Conservation (phyloP, 2,329 filamentous ascomycete genomes). For the Sarocladium oryzae region DNA sequence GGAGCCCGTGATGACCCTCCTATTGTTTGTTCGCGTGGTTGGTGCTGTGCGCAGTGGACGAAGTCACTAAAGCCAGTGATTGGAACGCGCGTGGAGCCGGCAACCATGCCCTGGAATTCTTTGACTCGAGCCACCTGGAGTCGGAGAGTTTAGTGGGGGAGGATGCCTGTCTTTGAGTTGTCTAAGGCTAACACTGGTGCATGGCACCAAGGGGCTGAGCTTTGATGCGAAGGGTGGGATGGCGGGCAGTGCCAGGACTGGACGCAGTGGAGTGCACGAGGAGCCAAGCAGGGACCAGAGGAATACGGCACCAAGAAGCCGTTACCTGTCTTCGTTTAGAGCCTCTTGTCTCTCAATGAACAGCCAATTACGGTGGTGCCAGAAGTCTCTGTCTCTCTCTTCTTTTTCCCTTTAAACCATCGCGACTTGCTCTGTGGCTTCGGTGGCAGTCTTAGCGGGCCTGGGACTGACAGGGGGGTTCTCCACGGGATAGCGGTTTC, state of each 20-base stretch:
- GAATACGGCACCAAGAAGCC: neutral
- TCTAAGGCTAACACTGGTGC: neutral
- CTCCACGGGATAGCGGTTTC: conserved; percentile 3
- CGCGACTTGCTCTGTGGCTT: too few relatives aligned
- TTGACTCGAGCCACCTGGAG: neutral
- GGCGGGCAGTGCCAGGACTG: neutral
- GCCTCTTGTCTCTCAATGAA: too few relatives aligned
- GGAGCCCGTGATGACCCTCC: too few relatives aligned
- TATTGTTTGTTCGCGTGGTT: neutral
- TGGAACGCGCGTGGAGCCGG: conserved; percentile 4
- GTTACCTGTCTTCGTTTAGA: too few relatives aligned
- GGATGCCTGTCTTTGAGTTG: too few relatives aligned
- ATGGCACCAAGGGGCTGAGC: neutral
- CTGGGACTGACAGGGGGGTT: neutral
- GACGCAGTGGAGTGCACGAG: neutral
- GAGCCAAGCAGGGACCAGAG: neutral
- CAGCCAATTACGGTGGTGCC: too few relatives aligned
- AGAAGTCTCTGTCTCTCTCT: neutral
- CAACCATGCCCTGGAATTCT: conserved; percentile 3
- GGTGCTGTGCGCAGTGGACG: neutral
- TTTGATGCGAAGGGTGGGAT: neutral
- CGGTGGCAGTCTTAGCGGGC: neutral
- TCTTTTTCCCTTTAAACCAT: too few relatives aligned
- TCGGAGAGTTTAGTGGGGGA: neutral
- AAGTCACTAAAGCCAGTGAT: neutral